phyloP scores from a whole-genome alignment of 345 rosid genomes.

The Arabidopsis thaliana region TAIR10.1 NC_003070.9:8293501-8294000 shows the following conservation, averaged over 20 bases:
- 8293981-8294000: constrained; percentile 25
- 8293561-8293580: neutral
- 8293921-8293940: constrained; percentile 43
- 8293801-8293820: constrained; percentile 49
- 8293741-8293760: constrained; percentile 39
- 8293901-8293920: constrained; percentile 41
- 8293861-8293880: constrained; percentile 45
- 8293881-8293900: constrained; percentile 37
- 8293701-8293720: constrained; percentile 43
- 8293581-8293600: neutral
- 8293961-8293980: constrained; percentile 27
- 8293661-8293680: neutral
- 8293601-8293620: constrained; percentile 22
- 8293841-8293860: constrained; percentile 39
- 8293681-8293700: constrained; percentile 5
- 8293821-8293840: constrained; percentile 46
- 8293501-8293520: constrained; percentile 28
- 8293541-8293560: constrained; percentile 11
- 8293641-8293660: constrained; percentile 1
- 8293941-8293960: constrained; percentile 17
- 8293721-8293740: constrained; percentile 52
- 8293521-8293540: constrained; percentile 28
- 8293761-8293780: constrained; percentile 26
- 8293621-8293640: constrained; percentile 9
- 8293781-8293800: constrained; percentile 13